Evolutionary conservation across 2,329 filamentous ascomycete species (phyloP), one percentile per base, ranked within the genome.

Genomic region (Colletotrichum limetticola): DNA sequence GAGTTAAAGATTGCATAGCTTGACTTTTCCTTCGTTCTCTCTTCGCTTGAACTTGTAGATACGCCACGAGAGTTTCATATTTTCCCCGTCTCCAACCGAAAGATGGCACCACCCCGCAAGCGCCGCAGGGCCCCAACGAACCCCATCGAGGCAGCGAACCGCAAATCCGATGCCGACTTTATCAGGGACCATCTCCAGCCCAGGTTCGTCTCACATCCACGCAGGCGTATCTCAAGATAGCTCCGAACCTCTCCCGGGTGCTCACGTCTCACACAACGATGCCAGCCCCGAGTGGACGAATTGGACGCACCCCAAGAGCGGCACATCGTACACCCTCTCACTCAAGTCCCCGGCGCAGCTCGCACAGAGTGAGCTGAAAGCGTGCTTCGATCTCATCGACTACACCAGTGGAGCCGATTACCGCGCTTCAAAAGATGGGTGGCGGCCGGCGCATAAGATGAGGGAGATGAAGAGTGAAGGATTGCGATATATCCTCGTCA

Each of bases 401-500:
- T 81, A 85, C 61, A 95, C 93, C 0, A 94, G 92, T 76, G 84
- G 85, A 16, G 78, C 82, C 6, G 90, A 92, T 80, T 95, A 95
- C 80, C 88, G 89, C 67, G 80, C 81, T 19, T 94, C 92, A 2
- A 85, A 85, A 7, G 78, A 82, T 0, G 91, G 91, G 59, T 95
- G 93, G 93, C 87, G 91, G 59, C 86, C 88, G 0, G 79, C 76
- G 3, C 83, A 84, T 56, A 95, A 95, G 83, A 83, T 84, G 64
- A 82, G 82, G 14, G 93, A 95, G 84, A 95, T 95, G 93, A 83
- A 83, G 72, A 89, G 92, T 5, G 80, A 85, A 0, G 91, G 91
- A 70, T 88, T 95, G 80, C 88, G 91, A 56, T 95, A 94, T 79
- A 83, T 95, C 8, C 81, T 95, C 4, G 87, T 93, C 61, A 86